A percentile compares a stretch with the other conserved stretches of the same genome.
These are phyloP conservation scores for Tuber magnatum DNA, from an alignment of 495 filamentous ascomycete genomes.

Conservation along the genomic window DNA sequence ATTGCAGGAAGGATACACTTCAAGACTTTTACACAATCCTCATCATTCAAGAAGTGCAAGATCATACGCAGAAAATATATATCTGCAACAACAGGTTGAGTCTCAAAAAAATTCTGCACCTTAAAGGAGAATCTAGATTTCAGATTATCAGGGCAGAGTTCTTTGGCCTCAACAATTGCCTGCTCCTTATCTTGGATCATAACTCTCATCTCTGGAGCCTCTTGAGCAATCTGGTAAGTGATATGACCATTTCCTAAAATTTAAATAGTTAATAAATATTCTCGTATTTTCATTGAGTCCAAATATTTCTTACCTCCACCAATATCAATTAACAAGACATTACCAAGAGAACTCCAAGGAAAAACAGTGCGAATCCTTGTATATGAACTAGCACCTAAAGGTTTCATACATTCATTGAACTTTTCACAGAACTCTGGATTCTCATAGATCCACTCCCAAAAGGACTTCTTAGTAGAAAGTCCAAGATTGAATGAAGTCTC, in stretches of 20 bases:
- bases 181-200: slow-evolving; percentile 43
- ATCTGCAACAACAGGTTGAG: slow-evolving; percentile 49
- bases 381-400: slow-evolving; percentile 10
- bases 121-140: slow-evolving; percentile 44
- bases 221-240: slow-evolving; percentile 15
- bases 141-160: slow-evolving; percentile 38
- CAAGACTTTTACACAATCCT: slow-evolving; percentile 46
- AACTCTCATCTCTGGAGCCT: slow-evolving; percentile 27
- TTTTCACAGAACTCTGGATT: slow-evolving; percentile 4
- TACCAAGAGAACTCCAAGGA: slow-evolving; percentile 22
- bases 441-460: slow-evolving; percentile 15
- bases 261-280: slow-evolving; percentile 5
- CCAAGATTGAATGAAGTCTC: slow-evolving; percentile 23
- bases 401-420: slow-evolving; percentile 20
- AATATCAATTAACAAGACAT: slow-evolving; percentile 12
- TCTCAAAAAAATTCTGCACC: slow-evolving; percentile 49
- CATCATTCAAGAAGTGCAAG: slow-evolving; percentile 50
- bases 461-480: slow-evolving; percentile 4
- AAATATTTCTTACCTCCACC: slow-evolving; percentile 16
- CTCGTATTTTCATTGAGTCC: neutral
- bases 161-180: slow-evolving; percentile 36
- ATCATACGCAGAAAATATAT: slow-evolving; percentile 52
- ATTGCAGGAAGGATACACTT: slow-evolving; percentile 44
- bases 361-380: slow-evolving; percentile 14
- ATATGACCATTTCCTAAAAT: slow-evolving; percentile 20